Conservation (phyloP, 805 yeast genomes). For the Pichia insulana region DNA sequence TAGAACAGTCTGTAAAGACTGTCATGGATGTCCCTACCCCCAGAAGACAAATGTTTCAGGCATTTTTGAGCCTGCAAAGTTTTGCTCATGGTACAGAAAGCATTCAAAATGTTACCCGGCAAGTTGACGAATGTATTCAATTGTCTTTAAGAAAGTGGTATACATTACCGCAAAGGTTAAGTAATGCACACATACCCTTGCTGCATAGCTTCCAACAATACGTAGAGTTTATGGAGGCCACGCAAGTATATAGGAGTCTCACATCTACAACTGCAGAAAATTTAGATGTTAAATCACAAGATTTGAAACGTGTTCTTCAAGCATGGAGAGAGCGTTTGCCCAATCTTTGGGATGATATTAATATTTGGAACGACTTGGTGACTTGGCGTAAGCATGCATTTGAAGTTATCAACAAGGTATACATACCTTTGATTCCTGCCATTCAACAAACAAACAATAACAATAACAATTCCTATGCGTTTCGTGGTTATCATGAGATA, state of each 20-base stretch:
- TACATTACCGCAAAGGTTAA: slow-evolving; percentile 65
- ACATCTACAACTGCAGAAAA: slow-evolving; percentile 88
- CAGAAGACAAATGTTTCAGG: slow-evolving; percentile 89
- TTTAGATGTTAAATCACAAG: slow-evolving; percentile 87
- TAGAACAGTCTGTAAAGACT: slow-evolving; percentile 88
- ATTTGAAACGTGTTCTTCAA: slow-evolving; percentile 84
- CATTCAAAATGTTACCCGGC: slow-evolving; percentile 71
- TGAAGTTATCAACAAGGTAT: slow-evolving; percentile 89
- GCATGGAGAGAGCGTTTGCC: slow-evolving; percentile 98
- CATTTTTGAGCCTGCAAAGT: slow-evolving; percentile 87
- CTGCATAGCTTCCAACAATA: slow-evolving; percentile 95
- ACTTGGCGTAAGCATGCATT: slow-evolving; percentile 99
- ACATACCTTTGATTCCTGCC: slow-evolving; percentile 85
- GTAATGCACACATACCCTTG: slow-evolving; percentile 80
- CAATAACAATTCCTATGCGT: slow-evolving; percentile 84
- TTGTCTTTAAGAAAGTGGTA: slow-evolving; percentile 89
- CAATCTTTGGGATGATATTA: slow-evolving; percentile 94
- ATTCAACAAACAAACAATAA: slow-evolving; percentile 58
- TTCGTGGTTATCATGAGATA: slow-evolving; percentile 95
- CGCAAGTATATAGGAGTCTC: slow-evolving; percentile 82
- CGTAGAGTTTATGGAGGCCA: slow-evolving; percentile 95
- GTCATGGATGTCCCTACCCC: slow-evolving; percentile 99
- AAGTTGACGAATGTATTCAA: slow-evolving; percentile 95
- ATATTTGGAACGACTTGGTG: slow-evolving; percentile 93
- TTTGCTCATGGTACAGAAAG: slow-evolving; percentile 86